Evolutionary conservation across 805 yeast species (phyloP).

Genomic region (Wickerhamomyces bovis): DNA sequence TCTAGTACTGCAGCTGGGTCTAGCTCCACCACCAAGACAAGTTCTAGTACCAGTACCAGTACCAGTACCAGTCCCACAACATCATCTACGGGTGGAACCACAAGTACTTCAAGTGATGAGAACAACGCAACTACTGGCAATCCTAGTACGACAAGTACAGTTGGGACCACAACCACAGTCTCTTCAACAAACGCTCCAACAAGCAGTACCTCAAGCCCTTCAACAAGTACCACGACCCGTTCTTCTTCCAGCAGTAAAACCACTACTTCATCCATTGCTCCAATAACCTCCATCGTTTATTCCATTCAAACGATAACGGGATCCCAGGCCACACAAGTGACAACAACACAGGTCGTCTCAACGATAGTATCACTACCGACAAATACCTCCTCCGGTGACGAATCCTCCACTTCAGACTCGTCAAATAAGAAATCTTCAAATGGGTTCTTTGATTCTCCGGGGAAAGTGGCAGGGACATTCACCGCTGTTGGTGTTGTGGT

Average conservation of each 20-base stretch:
- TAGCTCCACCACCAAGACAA: constrained; percentile 1
- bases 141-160: constrained; percentile 14
- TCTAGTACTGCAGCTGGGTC: constrained; percentile 5
- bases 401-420: not conserved
- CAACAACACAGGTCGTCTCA: constrained; percentile 22
- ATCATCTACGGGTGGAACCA: constrained; percentile 7
- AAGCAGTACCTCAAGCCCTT: not conserved
- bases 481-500: constrained; percentile 66
- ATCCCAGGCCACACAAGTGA: constrained; percentile 21
- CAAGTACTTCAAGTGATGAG: constrained; percentile 5
- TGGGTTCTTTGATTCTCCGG: constrained; percentile 56
- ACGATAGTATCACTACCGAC: constrained; percentile 21
- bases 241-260: constrained; percentile 2
- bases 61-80: constrained; percentile 7
- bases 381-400: constrained; percentile 10
- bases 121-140: constrained; percentile 15
- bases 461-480: constrained; percentile 78
- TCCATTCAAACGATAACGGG: constrained; percentile 33
- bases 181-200: not conserved
- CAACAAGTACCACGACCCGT: not conserved
- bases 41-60: not conserved
- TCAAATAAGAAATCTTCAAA: constrained; percentile 15
- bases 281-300: constrained; percentile 28
- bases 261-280: constrained; percentile 8
- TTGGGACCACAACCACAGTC: not conserved